phyloP scores from a whole-genome alignment of 345 rosid genomes.

The Cochlearia excelsa region DNA sequence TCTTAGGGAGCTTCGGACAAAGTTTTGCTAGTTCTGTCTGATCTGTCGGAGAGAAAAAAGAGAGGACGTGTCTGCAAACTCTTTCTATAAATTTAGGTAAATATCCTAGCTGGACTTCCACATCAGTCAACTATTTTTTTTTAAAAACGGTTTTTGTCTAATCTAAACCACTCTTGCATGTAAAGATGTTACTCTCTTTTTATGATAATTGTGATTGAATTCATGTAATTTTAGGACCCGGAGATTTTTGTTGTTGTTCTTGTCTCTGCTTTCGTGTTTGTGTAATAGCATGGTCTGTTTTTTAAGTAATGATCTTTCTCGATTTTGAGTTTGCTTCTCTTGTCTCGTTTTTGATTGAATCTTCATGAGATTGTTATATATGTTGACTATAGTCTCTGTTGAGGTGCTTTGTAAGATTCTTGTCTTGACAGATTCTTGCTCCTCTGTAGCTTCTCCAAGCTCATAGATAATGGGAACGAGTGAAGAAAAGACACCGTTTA shows the following conservation, averaged over 20 bases:
- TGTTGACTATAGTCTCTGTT: neutral
- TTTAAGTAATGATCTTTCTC: neutral
- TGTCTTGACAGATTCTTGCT: slow-evolving; percentile 2
- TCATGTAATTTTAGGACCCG: neutral
- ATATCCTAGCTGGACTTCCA: slow-evolving; percentile 58
- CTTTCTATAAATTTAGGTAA: slow-evolving; percentile 13
- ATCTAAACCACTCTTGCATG: slow-evolving; percentile 14
- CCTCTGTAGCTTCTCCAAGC: neutral
- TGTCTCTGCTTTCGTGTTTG: neutral
- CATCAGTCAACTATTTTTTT: slow-evolving; percentile 35
- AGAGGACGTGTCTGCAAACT: slow-evolving; percentile 33
- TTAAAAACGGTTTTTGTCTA: neutral
- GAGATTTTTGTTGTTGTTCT: neutral
- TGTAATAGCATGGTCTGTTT: neutral
- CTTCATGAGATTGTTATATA: neutral
- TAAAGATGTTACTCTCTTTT: neutral
- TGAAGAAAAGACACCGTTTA: slow-evolving; percentile 67
- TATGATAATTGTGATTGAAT: neutral
- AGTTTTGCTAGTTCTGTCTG: slow-evolving; percentile 37
- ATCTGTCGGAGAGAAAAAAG: slow-evolving; percentile 28
- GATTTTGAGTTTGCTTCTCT: slow-evolving; percentile 3
- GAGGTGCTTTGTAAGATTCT: neutral
- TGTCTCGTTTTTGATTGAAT: slow-evolving; percentile 4
- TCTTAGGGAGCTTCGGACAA: no score
- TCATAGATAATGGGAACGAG: slow-evolving; percentile 52